Base-by-base conservation (phyloP, 176 grass and related monocot species). In the Oryza brachyantha region DNA sequence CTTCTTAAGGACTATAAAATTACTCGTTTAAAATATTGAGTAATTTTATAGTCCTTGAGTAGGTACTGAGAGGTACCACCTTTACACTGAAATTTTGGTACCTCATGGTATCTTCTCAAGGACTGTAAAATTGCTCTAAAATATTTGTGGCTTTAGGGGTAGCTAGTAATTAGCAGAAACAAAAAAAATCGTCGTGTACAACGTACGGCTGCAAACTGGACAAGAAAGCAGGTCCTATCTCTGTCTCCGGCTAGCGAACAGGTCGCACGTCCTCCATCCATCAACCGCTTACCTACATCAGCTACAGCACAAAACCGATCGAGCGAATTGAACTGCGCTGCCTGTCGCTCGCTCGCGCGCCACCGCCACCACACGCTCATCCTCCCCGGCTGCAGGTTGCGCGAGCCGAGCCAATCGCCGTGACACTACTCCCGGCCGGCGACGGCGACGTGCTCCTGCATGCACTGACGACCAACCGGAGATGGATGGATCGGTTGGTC, bases 391-490 rank as follows among this genome's bases (percentile, higher is more conserved):
- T 21, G 10, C 25, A n/a, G n/a, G n/a, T n/a, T n/a, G 35, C 12
- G 61, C 71, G 29, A 12, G 10, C 17, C 36, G 4, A 32, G n/a
- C 4, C 31, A 4, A 32, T 32, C 31, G 4, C 31, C 31, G 31
- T 32, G n/a, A n/a, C n/a, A 2, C 2, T 4, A 32, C 31, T 32
- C 31, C 31, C 31, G 31, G 35, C 17, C 72, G 25, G 48, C 46
- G 73, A 73, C 81, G 31, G 70, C 68, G 75, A 79, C 75, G 81
- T 74, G 80, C 80, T 60, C 32, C 39, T 6, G 68, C 61, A 40
- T 6, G 68, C 61, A 40, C 69, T 10, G 41, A 64, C 70, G 75
- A 88, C 76, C 81, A 88, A 75, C 80, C 74, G 37, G n/a, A n/a
- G n/a, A n/a, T n/a, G n/a, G n/a, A 28, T 5, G 36, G 68, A 42